Conservation (phyloP, 2,329 filamentous ascomycete species). For the Aspergillus sojae region DNA sequence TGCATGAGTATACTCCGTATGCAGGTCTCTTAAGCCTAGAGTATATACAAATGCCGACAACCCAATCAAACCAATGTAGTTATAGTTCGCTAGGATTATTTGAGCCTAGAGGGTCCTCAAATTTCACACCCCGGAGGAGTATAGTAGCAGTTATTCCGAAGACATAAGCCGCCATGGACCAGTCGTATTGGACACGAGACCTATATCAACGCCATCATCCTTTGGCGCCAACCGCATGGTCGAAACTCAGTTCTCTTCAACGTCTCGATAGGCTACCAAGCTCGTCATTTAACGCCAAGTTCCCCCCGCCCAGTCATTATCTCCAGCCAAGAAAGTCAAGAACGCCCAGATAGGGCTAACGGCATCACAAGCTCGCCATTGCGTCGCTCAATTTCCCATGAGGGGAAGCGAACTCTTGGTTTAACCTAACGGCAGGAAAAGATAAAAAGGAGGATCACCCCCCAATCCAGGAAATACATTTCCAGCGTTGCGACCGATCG, state of each 20-base stretch:
- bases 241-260: not conserved
- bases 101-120: not conserved
- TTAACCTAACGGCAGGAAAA: not conserved
- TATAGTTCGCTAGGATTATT: not conserved
- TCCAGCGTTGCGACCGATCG: not conserved
- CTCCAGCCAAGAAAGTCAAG: constrained; percentile 16
- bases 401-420: not conserved
- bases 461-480: not conserved
- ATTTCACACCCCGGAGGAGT: not conserved
- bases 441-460: constrained; percentile 1
- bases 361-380: constrained; percentile 1
- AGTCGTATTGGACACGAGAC: not conserved
- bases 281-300: constrained; percentile 3
- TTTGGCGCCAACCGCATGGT: not conserved
- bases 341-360: constrained; percentile 11
- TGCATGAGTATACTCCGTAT: not conserved
- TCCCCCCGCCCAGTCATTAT: not conserved
- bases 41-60: not conserved
- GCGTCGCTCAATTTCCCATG: not conserved
- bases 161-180: not conserved
- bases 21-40: not conserved
- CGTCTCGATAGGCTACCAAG: constrained; percentile 1
- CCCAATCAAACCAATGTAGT: not conserved
- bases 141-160: not conserved
- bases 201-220: not conserved